These are phyloP conservation scores for Cornus suecica DNA, from an alignment of 148 eudicot genomes.

Conservation along the genomic window DNA sequence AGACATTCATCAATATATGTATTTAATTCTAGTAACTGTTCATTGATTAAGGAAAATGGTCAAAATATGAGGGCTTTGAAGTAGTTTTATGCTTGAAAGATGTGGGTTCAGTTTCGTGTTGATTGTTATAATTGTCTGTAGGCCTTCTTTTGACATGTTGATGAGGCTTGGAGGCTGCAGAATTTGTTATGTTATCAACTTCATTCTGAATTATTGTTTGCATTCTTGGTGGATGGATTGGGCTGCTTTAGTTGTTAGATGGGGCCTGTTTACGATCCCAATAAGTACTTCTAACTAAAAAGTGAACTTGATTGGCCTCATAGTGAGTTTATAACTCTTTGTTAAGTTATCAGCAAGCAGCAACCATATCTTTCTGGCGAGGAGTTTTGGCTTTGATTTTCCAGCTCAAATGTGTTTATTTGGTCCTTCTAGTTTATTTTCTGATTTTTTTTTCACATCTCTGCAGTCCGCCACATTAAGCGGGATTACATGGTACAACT, in stretches of 20 bases:
- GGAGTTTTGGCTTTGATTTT: not conserved
- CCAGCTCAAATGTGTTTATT: not conserved
- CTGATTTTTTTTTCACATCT: conserved; percentile 9
- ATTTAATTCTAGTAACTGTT: too few relatives aligned
- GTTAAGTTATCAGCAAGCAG: too few relatives aligned
- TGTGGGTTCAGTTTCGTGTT: not conserved
- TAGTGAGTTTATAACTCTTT: too few relatives aligned
- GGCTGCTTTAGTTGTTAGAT: not conserved
- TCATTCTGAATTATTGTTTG: conserved; percentile 2
- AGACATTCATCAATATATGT: not conserved
- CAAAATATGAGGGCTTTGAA: not conserved
- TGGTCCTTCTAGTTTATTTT: not conserved
- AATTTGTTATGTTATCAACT: not conserved
- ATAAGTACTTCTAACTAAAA: not conserved
- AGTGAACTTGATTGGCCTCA: too few relatives aligned
- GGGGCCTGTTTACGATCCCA: not conserved
- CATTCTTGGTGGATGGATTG: not conserved
- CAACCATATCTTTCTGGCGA: not conserved
- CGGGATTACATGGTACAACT: conserved; percentile 83
- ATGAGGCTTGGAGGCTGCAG: not conserved
- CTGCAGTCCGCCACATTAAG: conserved; percentile 79
- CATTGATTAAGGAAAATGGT: not conserved
- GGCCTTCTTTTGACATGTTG: not conserved
- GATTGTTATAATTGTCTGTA: not conserved
- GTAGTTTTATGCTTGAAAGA: not conserved